Evolutionary conservation across 352 stramenopile genomes (phyloP).

Genomic region (Pythium utonaiense): DNA sequence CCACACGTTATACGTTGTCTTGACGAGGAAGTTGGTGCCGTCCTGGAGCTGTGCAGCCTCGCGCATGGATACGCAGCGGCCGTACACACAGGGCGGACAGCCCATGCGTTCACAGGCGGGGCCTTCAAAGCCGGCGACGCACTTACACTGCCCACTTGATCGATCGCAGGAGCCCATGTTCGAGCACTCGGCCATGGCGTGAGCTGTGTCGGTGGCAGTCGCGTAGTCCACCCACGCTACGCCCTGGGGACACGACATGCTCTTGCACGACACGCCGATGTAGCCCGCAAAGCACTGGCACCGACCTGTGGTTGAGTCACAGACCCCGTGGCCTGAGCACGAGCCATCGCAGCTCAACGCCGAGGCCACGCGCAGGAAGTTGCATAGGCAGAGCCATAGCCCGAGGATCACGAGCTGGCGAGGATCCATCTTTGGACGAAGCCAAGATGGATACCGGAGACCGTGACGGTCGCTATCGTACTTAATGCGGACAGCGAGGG

Average conservation of each 20-base stretch:
- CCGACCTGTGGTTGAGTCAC: slow-evolving; percentile 45
- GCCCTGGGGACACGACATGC: slow-evolving; percentile 41
- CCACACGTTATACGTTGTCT: slow-evolving; percentile 60
- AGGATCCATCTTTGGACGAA: neutral
- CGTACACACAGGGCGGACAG: slow-evolving; percentile 58
- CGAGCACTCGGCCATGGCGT: slow-evolving; percentile 81
- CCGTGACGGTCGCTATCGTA: neutral
- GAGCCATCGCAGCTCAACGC: slow-evolving; percentile 59
- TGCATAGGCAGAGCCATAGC: neutral
- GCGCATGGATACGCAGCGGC: slow-evolving; percentile 69
- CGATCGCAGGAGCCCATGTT: slow-evolving; percentile 84
- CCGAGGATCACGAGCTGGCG: neutral
- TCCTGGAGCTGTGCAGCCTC: slow-evolving; percentile 54
- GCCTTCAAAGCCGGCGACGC: slow-evolving; percentile 60
- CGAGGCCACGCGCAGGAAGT: neutral
- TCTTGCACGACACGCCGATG: slow-evolving; percentile 62
- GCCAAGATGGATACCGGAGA: neutral
- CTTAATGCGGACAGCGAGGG: neutral
- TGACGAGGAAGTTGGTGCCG: slow-evolving; percentile 61
- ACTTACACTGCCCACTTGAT: slow-evolving; percentile 52
- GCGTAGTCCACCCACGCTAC: slow-evolving; percentile 66
- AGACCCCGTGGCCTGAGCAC: slow-evolving; percentile 79
- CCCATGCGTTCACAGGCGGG: slow-evolving; percentile 71
- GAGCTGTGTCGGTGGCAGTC: slow-evolving; percentile 49
- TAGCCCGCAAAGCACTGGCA: slow-evolving; percentile 83